Conservation (phyloP, 257 asterid genomes). For the Ilex asprella region DNA sequence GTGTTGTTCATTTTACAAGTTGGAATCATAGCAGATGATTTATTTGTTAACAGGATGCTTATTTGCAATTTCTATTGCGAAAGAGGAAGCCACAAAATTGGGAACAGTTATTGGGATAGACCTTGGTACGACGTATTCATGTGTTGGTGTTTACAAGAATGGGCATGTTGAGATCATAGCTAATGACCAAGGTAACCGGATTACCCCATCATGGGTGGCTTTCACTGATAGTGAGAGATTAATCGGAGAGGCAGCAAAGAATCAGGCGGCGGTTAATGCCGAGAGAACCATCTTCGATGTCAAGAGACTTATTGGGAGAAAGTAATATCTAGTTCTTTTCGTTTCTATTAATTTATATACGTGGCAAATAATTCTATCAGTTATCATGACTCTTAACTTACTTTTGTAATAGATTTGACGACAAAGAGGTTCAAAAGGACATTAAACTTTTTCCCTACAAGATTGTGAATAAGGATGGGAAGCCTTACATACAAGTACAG, state of each 20-base stretch:
- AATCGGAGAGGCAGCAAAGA: slow-evolving; percentile 14
- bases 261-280: slow-evolving; percentile 2
- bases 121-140: slow-evolving; percentile 11
- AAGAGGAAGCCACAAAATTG: slow-evolving; percentile 1
- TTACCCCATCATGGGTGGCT: slow-evolving; percentile 13
- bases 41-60: slow-evolving; percentile 2
- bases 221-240: slow-evolving; percentile 3
- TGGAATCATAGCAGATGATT: not conserved
- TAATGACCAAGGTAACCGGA: slow-evolving; percentile 8
- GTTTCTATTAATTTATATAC: not conserved
- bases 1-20: not conserved
- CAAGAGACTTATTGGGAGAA: slow-evolving; percentile 10
- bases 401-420: slow-evolving; percentile 3
- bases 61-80: slow-evolving; percentile 7
- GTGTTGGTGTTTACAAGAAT: slow-evolving; percentile 12
- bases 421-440: slow-evolving; percentile 8
- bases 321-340: not conserved
- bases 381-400: not conserved
- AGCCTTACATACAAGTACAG: slow-evolving; percentile 12
- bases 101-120: slow-evolving; percentile 12
- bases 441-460: slow-evolving; percentile 8
- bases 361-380: not conserved
- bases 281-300: slow-evolving; percentile 10
- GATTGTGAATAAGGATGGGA: slow-evolving; percentile 14
- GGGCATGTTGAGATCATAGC: slow-evolving; percentile 3